A percentile compares a stretch with the other conserved stretches of the same genome.
Conservation (phyloP, 2,329 filamentous ascomycete genomes). For the Colletotrichum lindemuthianum region DNA sequence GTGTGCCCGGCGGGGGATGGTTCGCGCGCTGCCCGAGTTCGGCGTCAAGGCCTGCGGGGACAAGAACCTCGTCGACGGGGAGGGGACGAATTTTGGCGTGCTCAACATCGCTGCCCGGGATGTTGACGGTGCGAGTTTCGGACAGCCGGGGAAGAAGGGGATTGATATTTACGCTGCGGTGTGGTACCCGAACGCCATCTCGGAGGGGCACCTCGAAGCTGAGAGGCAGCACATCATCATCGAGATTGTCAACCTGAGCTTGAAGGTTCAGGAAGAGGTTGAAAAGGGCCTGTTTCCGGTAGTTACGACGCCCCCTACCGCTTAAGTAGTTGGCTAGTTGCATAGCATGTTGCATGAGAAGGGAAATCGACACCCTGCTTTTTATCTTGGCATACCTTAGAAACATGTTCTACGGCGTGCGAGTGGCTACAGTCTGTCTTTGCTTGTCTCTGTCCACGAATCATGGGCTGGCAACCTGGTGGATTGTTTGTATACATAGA, state of each 20-base stretch:
- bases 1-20: slow-evolving; percentile 44
- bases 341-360: not conserved
- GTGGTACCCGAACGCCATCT: slow-evolving; percentile 38
- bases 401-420: too few species aligned
- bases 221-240: slow-evolving; percentile 40
- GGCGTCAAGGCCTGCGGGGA: slow-evolving; percentile 41
- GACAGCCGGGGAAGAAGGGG: slow-evolving; percentile 5
- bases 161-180: slow-evolving; percentile 39
- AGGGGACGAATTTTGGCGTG: slow-evolving; percentile 38
- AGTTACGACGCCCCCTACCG: slow-evolving; percentile 7
- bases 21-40: slow-evolving; percentile 41
- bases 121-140: slow-evolving; percentile 23
- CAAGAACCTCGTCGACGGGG: slow-evolving; percentile 37
- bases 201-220: slow-evolving; percentile 39
- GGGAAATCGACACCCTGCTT: not conserved
- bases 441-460: not conserved
- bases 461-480: too few species aligned
- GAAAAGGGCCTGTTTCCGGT: slow-evolving; percentile 13
- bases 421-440: not conserved
- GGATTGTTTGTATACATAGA: too few species aligned
- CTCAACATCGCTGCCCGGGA: slow-evolving; percentile 39
- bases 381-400: not conserved
- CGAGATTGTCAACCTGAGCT: slow-evolving; percentile 39
- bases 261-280: slow-evolving; percentile 37
- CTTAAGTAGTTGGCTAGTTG: not conserved